Evolutionary conservation across 1,139 yeast genomes (phyloP).

Genomic region (Debaryomyces sp.): DNA sequence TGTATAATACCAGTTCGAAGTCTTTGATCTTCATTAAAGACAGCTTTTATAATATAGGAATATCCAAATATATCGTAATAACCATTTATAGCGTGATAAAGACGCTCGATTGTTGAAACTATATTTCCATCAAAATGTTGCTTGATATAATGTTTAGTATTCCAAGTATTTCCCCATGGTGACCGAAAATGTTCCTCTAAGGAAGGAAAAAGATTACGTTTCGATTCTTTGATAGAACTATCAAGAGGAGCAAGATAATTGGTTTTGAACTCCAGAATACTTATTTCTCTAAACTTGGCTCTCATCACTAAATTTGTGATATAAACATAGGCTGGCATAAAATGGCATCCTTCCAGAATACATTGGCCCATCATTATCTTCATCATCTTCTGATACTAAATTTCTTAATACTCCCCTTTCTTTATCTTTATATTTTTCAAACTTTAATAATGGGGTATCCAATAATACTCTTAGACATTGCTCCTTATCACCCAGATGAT

Average conservation of each 20-base stretch:
- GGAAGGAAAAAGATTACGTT: background rate
- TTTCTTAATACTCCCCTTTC: background rate
- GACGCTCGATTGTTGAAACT: background rate
- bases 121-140: conserved; percentile 1
- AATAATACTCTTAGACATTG: background rate
- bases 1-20: background rate
- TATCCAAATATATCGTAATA: background rate
- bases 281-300: conserved; percentile 1
- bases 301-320: background rate
- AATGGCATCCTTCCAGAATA: background rate
- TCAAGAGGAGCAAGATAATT: conserved; percentile 7
- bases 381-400: background rate
- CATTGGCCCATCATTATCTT: background rate
- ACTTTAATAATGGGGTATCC: conserved; percentile 3
- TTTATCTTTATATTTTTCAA: background rate
- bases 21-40: background rate
- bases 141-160: conserved; percentile 2
- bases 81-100: conserved; percentile 4
- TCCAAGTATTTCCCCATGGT: conserved; percentile 1
- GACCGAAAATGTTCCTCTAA: background rate
- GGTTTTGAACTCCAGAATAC: background rate
- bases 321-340: background rate
- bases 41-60: conserved; percentile 1
- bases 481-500: background rate
- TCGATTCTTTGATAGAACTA: background rate